A percentile compares a stretch with the other conserved stretches of the same genome.
phyloP scores from a whole-genome alignment of 169 alveolate species.

The Eimeria praecox region DNA sequence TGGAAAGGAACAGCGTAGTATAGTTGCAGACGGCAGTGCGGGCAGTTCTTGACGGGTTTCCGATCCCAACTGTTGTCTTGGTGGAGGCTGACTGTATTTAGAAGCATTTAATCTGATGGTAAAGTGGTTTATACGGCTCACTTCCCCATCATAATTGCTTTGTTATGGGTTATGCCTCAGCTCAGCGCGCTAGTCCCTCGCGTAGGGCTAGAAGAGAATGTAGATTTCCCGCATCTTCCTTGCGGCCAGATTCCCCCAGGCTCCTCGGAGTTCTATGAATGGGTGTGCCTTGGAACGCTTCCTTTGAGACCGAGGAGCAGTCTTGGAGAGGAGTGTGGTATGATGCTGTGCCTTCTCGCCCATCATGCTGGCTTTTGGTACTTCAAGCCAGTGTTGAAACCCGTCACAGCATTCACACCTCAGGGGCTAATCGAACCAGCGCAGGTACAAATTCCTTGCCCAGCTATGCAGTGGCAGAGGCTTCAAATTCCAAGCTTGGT shows the following conservation, averaged over 20 bases:
- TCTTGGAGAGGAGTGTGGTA: slow-evolving; percentile 61
- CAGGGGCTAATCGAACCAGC: slow-evolving; percentile 78
- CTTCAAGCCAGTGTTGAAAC: slow-evolving; percentile 73
- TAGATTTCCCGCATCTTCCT: slow-evolving; percentile 55
- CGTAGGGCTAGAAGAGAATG: slow-evolving; percentile 21
- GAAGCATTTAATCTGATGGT: neutral
- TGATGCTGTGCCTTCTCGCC: slow-evolving; percentile 76
- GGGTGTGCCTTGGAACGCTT: slow-evolving; percentile 76
- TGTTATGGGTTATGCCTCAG: slow-evolving; percentile 16
- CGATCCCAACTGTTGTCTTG: neutral
- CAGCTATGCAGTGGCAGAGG: neutral
- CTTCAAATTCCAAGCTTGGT: neutral
- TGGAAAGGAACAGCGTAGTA: neutral
- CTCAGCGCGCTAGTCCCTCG: slow-evolving; percentile 71
- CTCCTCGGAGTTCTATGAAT: slow-evolving; percentile 66
- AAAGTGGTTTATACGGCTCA: neutral
- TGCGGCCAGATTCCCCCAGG: slow-evolving; percentile 71
- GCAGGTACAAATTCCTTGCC: slow-evolving; percentile 50
- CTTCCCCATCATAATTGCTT: neutral
- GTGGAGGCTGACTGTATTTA: neutral
- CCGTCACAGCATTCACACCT: slow-evolving; percentile 80
- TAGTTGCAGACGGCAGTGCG: neutral
- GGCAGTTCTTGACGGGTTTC: neutral
- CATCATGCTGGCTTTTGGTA: slow-evolving; percentile 77
- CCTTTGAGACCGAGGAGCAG: slow-evolving; percentile 58